Percentiles rank a stretch among this genome's conserved stretches.
Evolutionary conservation across 1,284 basidiomycete genomes (phyloP).

Genomic region (Marasmius fiardii): DNA sequence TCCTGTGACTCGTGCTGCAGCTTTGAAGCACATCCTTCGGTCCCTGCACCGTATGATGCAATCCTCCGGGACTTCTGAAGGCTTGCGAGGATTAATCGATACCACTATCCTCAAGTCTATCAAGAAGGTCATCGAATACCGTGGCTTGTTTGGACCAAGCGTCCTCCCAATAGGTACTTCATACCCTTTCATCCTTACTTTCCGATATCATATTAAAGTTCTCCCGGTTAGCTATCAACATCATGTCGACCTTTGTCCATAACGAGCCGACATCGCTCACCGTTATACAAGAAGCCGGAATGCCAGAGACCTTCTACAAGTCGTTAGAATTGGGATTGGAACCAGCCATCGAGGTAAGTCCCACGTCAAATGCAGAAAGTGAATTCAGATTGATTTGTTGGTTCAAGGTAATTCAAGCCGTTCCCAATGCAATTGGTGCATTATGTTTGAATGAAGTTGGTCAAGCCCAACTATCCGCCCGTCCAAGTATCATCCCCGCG

Average conservation of each 20-base stretch:
- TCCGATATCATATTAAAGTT: conserved; percentile 1
- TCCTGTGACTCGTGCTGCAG: conserved; percentile 64
- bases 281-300: conserved; percentile 88
- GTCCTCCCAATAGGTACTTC: conserved; percentile 76
- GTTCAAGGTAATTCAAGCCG: conserved; percentile 79
- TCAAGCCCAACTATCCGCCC: conserved; percentile 75
- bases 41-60: conserved; percentile 98
- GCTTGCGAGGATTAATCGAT: conserved; percentile 93
- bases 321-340: conserved; percentile 85
- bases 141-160: conserved; percentile 82
- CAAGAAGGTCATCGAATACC: conserved; percentile 85
- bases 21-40: conserved; percentile 89
- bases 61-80: conserved; percentile 90
- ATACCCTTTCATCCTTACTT: conserved; percentile 5
- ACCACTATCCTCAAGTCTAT: conserved; percentile 84
- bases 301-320: conserved; percentile 89
- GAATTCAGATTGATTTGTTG: conserved; percentile 8
- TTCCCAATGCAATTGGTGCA: conserved; percentile 96
- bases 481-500: conserved; percentile 78
- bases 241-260: conserved; percentile 98
- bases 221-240: conserved; percentile 74
- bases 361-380: background rate
- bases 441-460: conserved; percentile 93
- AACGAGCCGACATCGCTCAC: conserved; percentile 96
- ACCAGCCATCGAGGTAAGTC: conserved; percentile 76